A percentile compares a stretch with the other conserved stretches of the same genome.
Conservation (phyloP, 345 rosid species). For the Bruguiera parviflora region DNA sequence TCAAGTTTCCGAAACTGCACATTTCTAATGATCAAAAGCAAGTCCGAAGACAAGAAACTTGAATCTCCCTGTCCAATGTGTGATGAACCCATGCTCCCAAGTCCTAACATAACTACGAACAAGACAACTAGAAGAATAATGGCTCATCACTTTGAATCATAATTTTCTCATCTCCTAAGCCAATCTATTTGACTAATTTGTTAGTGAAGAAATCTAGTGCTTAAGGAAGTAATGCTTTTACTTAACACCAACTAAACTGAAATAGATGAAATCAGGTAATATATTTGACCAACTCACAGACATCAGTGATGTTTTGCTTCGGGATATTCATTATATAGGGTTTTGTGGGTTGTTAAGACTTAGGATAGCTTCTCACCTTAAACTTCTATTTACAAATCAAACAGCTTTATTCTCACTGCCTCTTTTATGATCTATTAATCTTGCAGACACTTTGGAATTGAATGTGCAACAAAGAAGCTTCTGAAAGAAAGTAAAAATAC, state of each 20-base stretch:
- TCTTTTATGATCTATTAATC: neutral
- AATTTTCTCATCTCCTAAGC: neutral
- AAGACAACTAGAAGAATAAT: too few species aligned
- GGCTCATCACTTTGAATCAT: too few species aligned
- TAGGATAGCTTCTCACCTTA: neutral
- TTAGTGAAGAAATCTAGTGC: neutral
- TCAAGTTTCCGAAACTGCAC: neutral
- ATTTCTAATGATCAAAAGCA: neutral
- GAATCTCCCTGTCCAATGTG: neutral
- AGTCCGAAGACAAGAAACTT: neutral
- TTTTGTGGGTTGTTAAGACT: neutral
- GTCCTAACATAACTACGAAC: too few species aligned
- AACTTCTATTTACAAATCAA: neutral
- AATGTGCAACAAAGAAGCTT: neutral
- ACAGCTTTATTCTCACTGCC: neutral
- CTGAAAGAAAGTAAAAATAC: neutral
- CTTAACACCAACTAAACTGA: neutral
- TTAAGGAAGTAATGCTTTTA: neutral
- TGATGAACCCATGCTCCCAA: too few species aligned
- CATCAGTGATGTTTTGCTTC: neutral
- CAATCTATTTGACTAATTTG: neutral
- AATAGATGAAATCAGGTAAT: neutral
- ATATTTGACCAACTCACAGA: neutral
- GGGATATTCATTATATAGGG: neutral
- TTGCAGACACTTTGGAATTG: neutral